These are phyloP conservation scores for Ceriops tagal DNA, from an alignment of 345 rosid genomes.

Conservation along the genomic window DNA sequence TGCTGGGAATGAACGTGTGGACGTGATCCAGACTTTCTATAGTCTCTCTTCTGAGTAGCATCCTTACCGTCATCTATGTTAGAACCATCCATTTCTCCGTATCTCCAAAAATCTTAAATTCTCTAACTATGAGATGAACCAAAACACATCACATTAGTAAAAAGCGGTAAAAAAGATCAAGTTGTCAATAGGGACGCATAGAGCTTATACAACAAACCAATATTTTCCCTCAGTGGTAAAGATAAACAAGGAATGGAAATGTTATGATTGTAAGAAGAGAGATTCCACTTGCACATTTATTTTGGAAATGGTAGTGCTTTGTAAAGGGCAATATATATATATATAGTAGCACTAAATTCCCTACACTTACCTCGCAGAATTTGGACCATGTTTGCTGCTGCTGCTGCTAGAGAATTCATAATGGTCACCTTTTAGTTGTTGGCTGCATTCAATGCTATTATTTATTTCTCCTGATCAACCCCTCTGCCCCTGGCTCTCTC, in stretches of 20 bases:
- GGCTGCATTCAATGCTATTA: conserved; percentile 56
- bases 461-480: conserved; percentile 35
- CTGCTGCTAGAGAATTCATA: conserved; percentile 44
- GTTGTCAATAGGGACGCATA: conserved; percentile 1
- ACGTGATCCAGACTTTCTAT: conserved; percentile 30
- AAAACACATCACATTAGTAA: background rate
- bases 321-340: conserved; percentile 18
- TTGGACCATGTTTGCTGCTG: conserved; percentile 44
- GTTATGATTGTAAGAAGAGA: conserved; percentile 8
- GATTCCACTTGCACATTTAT: conserved; percentile 12
- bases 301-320: conserved; percentile 15
- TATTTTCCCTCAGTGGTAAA: background rate
- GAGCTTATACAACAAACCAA: background rate
- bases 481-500: conserved; percentile 4
- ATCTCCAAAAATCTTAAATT: conserved; percentile 27
- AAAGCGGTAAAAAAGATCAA: conserved; percentile 4
- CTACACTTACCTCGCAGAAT: conserved; percentile 24
- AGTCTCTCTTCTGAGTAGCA: conserved; percentile 27
- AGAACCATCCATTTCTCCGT: conserved; percentile 40
- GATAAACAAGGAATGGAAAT: conserved; percentile 3
- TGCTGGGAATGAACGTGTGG: conserved; percentile 38
- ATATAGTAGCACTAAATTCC: conserved; percentile 21
- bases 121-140: background rate
- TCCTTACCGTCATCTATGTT: conserved; percentile 26
- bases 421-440: conserved; percentile 47